Percentiles rank a stretch among this genome's conserved stretches.
phyloP scores from a whole-genome alignment of 371 early-diverging fungal genomes.

The Apophysomyces variabilis region DNA sequence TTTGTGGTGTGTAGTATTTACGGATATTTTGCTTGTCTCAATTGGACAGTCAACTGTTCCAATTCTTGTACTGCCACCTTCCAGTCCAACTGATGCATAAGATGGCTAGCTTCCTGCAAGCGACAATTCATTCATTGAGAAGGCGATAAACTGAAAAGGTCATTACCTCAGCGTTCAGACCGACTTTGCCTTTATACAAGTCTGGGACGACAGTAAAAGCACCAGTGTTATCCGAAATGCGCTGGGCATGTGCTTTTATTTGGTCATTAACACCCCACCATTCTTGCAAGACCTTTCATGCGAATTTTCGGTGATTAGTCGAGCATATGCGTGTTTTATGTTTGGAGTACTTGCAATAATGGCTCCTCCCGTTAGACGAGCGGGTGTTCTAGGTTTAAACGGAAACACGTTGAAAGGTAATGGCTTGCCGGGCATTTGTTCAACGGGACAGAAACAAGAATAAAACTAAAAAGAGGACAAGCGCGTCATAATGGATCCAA shows the following conservation, averaged over 20 bases:
- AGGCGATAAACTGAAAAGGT: neutral
- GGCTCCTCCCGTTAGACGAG: constrained; percentile 29
- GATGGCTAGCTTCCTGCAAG: constrained; percentile 55
- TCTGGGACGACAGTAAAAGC: constrained; percentile 54
- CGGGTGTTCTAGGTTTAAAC: constrained; percentile 28
- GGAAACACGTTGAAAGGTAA: constrained; percentile 35
- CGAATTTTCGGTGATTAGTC: too few species aligned
- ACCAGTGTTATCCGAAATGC: constrained; percentile 52
- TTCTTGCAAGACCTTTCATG: constrained; percentile 42
- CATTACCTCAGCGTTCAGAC: constrained; percentile 51
- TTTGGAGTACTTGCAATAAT: constrained; percentile 47
- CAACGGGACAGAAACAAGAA: neutral
- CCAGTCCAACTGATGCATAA: constrained; percentile 61
- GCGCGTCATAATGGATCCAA: neutral
- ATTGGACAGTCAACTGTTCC: constrained; percentile 28
- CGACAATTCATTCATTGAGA: neutral
- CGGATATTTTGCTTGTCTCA: constrained; percentile 37
- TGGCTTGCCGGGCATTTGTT: neutral
- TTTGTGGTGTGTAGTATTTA: constrained; percentile 12
- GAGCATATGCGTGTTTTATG: neutral
- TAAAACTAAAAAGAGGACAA: neutral
- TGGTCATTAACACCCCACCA: constrained; percentile 58
- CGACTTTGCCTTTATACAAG: constrained; percentile 59
- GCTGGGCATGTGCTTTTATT: constrained; percentile 57
- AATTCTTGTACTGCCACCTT: constrained; percentile 45